A percentile compares a stretch with the other conserved stretches of the same genome.
These are phyloP conservation scores for Syzygium jambos DNA, from an alignment of 345 rosid genomes.

Conservation along the genomic window DNA sequence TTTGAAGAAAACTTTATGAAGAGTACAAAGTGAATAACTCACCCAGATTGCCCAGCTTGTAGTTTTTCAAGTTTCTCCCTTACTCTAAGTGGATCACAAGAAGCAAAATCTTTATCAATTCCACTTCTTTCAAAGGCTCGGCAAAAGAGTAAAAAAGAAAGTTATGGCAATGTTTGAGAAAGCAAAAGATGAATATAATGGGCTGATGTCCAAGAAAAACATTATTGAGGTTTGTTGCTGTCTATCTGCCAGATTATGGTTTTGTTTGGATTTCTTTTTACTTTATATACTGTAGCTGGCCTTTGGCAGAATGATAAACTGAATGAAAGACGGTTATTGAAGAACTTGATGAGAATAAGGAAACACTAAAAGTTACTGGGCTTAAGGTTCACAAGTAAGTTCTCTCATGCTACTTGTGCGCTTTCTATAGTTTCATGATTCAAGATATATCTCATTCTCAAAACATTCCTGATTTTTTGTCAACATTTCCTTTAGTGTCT, in stretches of 20 bases:
- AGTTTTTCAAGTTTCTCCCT: too few relatives aligned
- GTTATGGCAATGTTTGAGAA: constrained; percentile 97
- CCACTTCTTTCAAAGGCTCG: constrained; percentile 68
- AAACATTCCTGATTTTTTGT: background rate
- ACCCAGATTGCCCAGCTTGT: too few relatives aligned
- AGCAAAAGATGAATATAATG: constrained; percentile 84
- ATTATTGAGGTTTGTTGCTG: constrained; percentile 62
- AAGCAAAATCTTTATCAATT: too few relatives aligned
- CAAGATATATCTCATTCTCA: background rate
- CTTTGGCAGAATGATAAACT: constrained; percentile 62
- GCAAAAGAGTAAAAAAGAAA: constrained; percentile 92
- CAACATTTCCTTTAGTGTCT: constrained; percentile 39
- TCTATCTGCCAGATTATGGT: background rate
- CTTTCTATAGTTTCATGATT: background rate
- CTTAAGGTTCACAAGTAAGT: constrained; percentile 75
- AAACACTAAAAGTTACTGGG: constrained; percentile 86
- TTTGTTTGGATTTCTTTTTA: constrained; percentile 2
- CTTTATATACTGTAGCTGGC: background rate
- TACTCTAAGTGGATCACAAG: too few relatives aligned
- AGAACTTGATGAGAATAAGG: constrained; percentile 94
- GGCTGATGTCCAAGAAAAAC: constrained; percentile 71
- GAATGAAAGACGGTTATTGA: constrained; percentile 82
- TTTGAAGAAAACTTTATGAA: too few relatives aligned
- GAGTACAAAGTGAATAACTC: too few relatives aligned
- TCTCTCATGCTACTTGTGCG: background rate